Percentiles rank a stretch among this genome's conserved stretches.
These are phyloP conservation scores for Lolium multiflorum DNA, from an alignment of 176 grass and related monocot species.

Conservation along the genomic window DNA sequence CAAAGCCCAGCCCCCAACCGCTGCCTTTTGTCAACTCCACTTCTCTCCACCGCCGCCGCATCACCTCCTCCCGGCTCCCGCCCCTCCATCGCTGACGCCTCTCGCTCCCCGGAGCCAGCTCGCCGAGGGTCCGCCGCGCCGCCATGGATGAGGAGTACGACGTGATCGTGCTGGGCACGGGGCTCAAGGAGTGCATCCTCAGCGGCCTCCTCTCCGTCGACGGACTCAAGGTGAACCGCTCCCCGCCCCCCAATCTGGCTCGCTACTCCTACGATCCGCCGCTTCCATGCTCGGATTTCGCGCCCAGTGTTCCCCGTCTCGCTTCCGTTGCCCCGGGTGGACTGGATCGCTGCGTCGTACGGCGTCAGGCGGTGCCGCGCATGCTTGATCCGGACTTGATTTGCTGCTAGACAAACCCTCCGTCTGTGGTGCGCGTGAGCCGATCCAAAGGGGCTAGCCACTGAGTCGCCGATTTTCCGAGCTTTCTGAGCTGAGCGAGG, in stretches of 20 bases:
- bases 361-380: slow-evolving; percentile 22
- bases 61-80: neutral
- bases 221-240: slow-evolving; percentile 74
- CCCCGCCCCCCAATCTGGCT: neutral
- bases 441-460: neutral
- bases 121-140: neutral
- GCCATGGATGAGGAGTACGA: slow-evolving; percentile 99
- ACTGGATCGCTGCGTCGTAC: neutral
- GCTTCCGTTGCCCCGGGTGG: slow-evolving; percentile 7
- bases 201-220: slow-evolving; percentile 99
- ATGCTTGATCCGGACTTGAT: slow-evolving; percentile 32
- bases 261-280: slow-evolving; percentile 13
- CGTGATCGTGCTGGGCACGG: slow-evolving; percentile 94
- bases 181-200: slow-evolving; percentile 99
- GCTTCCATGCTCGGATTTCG: slow-evolving; percentile 22
- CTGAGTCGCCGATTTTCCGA: neutral
- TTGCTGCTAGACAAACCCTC: neutral
- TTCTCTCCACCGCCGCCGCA: slow-evolving; percentile 5
- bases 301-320: neutral
- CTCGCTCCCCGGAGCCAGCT: slow-evolving; percentile 13
- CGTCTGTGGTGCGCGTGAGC: neutral
- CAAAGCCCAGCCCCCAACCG: neutral
- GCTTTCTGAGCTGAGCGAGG: slow-evolving; percentile 1
- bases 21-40: slow-evolving; percentile 51
- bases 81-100: neutral